Evolutionary conservation across 192 early-diverging fungal species (phyloP), one percentile per base, ranked within the genome.

Genomic region (Mortierella claussenii): DNA sequence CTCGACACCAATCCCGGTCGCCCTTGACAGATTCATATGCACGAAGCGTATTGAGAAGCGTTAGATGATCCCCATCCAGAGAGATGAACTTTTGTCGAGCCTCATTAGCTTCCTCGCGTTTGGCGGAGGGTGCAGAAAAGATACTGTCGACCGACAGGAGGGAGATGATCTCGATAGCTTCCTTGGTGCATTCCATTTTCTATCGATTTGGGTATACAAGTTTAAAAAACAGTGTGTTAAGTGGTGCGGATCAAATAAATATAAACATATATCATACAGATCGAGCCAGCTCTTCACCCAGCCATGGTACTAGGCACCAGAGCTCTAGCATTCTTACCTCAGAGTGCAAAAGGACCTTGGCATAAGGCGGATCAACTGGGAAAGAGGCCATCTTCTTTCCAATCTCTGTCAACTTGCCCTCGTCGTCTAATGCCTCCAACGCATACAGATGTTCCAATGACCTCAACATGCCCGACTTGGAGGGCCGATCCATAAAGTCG

Each of bases 401-500:
- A 28, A 95, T 82, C 7, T 84, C 71, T 15, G 95, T 93, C 42
- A 99, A 68, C 18, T 80, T 68, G 3, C 96, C 96, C 4, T 86
- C 78, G 60, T 95, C 93, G 66, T 95, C 87, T 47, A 99, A 82
- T 0, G 96, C 96, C 8, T 90, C 88, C 1, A 99, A 83, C 3
- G 96, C 90, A 81, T 90, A 95, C 17, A 99, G 82, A 40, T 96
- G 91, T 53, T 97, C 92, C 45, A 98, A 71, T 11, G 98, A 95
- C 23, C 92, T 86, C 33, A 93, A 78, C 49, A 99, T 84, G 52
- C 83, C 82, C 7, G 66, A 60, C 45, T 91, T 84, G 0, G 92
- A 89, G 8, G 98, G 96, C 26, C 88, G 85, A 65, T 99, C 96
- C 89, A 99, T 92, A 79, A 93, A 99, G 62, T 98, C 97, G 81